Percentiles rank a stretch among this genome's conserved stretches.
Evolutionary conservation across 208 protist species (phyloP).

Genomic region (Trypanosomatidae sp.): DNA sequence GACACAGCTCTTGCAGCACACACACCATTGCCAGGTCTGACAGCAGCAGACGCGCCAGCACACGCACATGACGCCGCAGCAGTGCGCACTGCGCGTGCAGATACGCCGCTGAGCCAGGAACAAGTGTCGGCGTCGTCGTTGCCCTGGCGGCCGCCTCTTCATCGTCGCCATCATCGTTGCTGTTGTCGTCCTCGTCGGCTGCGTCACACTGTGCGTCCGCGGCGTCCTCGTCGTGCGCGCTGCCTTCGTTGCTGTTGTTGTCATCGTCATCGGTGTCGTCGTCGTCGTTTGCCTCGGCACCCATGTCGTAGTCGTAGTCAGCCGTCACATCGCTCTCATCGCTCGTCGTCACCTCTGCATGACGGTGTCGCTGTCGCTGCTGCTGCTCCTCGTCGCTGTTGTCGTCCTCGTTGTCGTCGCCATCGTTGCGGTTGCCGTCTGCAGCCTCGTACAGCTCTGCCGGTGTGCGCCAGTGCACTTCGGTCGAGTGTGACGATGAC

Average conservation of each 20-base stretch:
- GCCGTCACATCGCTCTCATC: neutral
- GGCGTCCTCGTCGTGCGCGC: neutral
- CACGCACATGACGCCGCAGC: slow-evolving; percentile 2
- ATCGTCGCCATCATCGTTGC: slow-evolving; percentile 1
- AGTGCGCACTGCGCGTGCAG: neutral
- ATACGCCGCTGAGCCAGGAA: neutral
- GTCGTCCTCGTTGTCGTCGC: neutral
- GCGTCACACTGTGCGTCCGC: neutral
- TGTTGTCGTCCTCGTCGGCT: neutral
- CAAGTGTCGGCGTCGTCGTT: neutral
- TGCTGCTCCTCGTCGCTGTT: neutral
- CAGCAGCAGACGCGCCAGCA: slow-evolving; percentile 4
- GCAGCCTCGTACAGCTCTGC: too few species aligned
- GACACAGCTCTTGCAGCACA: slow-evolving; percentile 26
- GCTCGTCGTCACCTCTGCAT: neutral
- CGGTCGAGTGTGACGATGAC: too few species aligned
- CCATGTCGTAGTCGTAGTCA: neutral
- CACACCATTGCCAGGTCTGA: slow-evolving; percentile 11
- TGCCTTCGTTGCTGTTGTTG: neutral
- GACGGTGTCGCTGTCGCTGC: neutral
- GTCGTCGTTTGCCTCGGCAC: neutral
- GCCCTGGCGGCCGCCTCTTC: neutral
- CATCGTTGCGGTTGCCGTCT: neutral
- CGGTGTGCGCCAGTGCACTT: too few species aligned
- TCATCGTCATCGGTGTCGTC: neutral